A percentile compares a stretch with the other conserved stretches of the same genome.
Conservation (phyloP, 2,329 filamentous ascomycete genomes). For the Calycina herbarum region DNA sequence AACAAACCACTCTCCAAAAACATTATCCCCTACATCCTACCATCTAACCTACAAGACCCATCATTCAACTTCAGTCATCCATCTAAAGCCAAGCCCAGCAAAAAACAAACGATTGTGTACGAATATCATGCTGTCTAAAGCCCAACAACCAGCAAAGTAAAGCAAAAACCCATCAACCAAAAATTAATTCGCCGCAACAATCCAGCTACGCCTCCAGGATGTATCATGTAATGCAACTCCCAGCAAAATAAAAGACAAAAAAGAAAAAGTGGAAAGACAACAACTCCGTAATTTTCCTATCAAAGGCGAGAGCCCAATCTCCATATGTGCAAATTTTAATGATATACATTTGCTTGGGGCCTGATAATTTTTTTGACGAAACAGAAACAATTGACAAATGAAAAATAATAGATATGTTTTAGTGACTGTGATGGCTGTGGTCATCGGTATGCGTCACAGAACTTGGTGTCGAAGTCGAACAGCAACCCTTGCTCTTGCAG, state of each 20-base stretch:
- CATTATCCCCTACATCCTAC: too few species aligned
- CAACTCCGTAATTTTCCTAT: neutral
- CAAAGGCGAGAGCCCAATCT: neutral
- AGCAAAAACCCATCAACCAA: too few species aligned
- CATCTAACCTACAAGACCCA: too few species aligned
- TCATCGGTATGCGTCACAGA: conserved; percentile 30
- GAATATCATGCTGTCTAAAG: too few species aligned
- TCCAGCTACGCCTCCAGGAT: too few species aligned
- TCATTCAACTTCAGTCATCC: too few species aligned
- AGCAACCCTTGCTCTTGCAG: conserved; percentile 38
- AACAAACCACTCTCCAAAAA: too few species aligned
- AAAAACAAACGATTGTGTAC: too few species aligned
- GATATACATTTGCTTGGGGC: neutral
- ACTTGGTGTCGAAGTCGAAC: conserved; percentile 26
- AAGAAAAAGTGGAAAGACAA: neutral
- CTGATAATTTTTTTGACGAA: neutral
- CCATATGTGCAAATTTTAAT: conserved; percentile 5
- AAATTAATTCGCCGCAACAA: too few species aligned
- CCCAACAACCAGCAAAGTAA: too few species aligned
- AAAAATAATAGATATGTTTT: conserved; percentile 11
- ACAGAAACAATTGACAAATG: neutral
- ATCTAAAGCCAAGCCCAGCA: too few species aligned
- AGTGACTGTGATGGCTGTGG: conserved; percentile 35
- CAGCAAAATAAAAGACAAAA: neutral
- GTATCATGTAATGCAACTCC: neutral